These are phyloP conservation scores for Leucocoprinus birnbaumii DNA, from an alignment of 768 basidiomycete genomes.

Conservation along the genomic window DNA sequence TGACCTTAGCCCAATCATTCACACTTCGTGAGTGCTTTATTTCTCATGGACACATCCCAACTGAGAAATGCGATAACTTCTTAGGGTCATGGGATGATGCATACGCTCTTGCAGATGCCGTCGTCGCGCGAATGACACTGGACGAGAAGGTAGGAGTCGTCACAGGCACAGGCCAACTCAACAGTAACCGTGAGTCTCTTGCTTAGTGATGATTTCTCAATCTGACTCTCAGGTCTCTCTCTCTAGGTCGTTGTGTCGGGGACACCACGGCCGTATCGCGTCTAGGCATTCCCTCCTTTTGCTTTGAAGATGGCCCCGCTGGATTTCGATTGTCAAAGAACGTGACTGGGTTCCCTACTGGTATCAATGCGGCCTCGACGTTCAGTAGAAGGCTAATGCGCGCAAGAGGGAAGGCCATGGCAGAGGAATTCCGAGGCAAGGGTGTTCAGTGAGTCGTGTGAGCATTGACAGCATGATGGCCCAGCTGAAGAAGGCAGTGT, in stretches of 20 bases:
- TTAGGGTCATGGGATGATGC: conserved; percentile 46
- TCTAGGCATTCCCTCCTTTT: conserved; percentile 41
- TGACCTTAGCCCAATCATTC: conserved; percentile 1
- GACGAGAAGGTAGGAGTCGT: conserved; percentile 46
- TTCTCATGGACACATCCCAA: neutral
- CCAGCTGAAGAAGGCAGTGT: conserved; percentile 25
- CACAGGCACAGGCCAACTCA: conserved; percentile 43
- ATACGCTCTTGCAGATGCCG: conserved; percentile 32
- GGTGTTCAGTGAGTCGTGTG: conserved; percentile 49
- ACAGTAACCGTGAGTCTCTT: conserved; percentile 26
- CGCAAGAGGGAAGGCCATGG: conserved; percentile 58
- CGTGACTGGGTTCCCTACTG: conserved; percentile 55
- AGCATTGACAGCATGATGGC: neutral
- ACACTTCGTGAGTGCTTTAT: neutral
- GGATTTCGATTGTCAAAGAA: conserved; percentile 39
- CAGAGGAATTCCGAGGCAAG: conserved; percentile 65
- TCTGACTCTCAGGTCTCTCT: neutral
- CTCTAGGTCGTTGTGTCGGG: conserved; percentile 43
- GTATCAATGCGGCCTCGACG: conserved; percentile 48
- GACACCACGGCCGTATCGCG: conserved; percentile 40
- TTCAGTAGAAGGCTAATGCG: conserved; percentile 64
- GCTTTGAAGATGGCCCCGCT: conserved; percentile 48
- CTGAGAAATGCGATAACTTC: neutral
- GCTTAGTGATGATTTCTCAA: too few species aligned
- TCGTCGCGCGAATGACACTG: conserved; percentile 36